A percentile compares a stretch with the other conserved stretches of the same genome.
Evolutionary conservation across 768 basidiomycete species (phyloP).

Genomic region (Phlebiopsis flavidoalba): DNA sequence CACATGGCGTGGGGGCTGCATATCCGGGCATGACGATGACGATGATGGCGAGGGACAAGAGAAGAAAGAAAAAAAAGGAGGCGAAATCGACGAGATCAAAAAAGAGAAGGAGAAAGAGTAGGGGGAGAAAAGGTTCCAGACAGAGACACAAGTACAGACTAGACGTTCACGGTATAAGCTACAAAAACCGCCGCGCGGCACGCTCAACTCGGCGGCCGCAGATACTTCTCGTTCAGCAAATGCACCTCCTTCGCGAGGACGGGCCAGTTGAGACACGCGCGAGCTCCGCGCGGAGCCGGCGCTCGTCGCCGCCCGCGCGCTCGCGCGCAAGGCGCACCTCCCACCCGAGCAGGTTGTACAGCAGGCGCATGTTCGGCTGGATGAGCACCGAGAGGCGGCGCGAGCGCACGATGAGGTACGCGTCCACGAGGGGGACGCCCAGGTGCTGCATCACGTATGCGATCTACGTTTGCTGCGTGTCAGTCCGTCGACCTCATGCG

Average conservation of each 20-base stretch:
- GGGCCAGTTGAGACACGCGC: slow-evolving; percentile 74
- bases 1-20: too few relatives aligned
- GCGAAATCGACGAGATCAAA: too few relatives aligned
- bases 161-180: not conserved
- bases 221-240: slow-evolving; percentile 80
- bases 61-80: too few relatives aligned
- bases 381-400: slow-evolving; percentile 86
- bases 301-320: slow-evolving; percentile 46
- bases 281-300: slow-evolving; percentile 51
- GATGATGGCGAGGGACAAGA: too few relatives aligned
- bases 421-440: slow-evolving; percentile 79
- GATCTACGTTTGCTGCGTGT: slow-evolving; percentile 55
- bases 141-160: not conserved
- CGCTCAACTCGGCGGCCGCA: slow-evolving; percentile 23
- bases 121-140: too few relatives aligned
- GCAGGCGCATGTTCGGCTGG: slow-evolving; percentile 92
- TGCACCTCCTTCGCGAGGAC: slow-evolving; percentile 84
- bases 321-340: slow-evolving; percentile 87
- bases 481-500: not conserved
- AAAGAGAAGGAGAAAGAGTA: too few relatives aligned
- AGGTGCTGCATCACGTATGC: slow-evolving; percentile 97
- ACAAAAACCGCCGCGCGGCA: not conserved
- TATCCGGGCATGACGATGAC: too few relatives aligned
- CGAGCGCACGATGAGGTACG: slow-evolving; percentile 90
- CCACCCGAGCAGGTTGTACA: slow-evolving; percentile 95